Conservation (phyloP, 768 basidiomycete species). For the Epithele typhae region DNA sequence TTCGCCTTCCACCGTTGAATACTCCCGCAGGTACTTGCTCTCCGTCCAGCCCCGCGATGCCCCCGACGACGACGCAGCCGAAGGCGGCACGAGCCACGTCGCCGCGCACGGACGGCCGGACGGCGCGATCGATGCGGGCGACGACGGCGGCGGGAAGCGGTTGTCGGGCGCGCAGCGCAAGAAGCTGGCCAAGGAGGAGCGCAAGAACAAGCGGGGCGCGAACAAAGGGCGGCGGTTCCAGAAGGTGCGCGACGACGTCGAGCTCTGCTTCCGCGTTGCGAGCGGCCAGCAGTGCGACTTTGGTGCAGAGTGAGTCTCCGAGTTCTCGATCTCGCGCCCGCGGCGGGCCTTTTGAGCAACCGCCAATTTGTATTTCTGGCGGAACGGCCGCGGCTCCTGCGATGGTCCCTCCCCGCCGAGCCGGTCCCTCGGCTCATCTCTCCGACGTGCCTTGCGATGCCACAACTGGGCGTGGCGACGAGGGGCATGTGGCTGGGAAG, state of each 20-base stretch:
- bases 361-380: neutral
- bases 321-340: neutral
- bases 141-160: constrained; percentile 23
- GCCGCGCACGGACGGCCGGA: constrained; percentile 16
- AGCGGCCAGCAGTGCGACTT: constrained; percentile 66
- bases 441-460: too few relatives aligned
- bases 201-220: constrained; percentile 70
- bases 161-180: constrained; percentile 34
- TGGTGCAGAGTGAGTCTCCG: constrained; percentile 51
- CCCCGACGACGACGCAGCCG: constrained; percentile 60
- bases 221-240: constrained; percentile 83
- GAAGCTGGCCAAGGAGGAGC: constrained; percentile 56
- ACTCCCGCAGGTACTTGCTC: constrained; percentile 36
- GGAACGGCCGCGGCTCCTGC: neutral
- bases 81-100: constrained; percentile 45
- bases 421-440: too few relatives aligned
- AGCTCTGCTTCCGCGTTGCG: constrained; percentile 80
- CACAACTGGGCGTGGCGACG: too few relatives aligned
- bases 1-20: neutral
- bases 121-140: constrained; percentile 8
- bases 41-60: constrained; percentile 21
- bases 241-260: constrained; percentile 72
- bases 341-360: too few relatives aligned
- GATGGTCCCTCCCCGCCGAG: too few relatives aligned
- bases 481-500: too few relatives aligned